phyloP scores from a whole-genome alignment of 495 filamentous ascomycete species.

The Trichoderma parareesei region DNA sequence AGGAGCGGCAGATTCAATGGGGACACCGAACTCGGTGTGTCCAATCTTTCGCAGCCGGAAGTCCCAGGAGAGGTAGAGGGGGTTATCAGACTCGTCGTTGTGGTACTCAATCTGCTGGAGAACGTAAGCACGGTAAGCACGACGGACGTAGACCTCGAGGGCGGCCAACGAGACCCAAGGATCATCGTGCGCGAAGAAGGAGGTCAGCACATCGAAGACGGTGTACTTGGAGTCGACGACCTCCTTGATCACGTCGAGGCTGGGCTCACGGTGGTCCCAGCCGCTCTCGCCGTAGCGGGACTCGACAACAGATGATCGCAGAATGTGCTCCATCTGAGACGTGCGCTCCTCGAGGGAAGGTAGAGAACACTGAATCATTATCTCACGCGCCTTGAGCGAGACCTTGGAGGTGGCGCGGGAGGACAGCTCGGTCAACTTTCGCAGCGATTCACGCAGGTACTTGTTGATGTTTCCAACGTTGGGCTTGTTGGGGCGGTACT shows the following conservation, averaged over 20 bases:
- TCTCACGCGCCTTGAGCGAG: constrained; percentile 89
- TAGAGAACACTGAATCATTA: constrained; percentile 92
- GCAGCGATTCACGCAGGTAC: constrained; percentile 74
- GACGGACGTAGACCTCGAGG: constrained; percentile 90
- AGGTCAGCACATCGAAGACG: constrained; percentile 89
- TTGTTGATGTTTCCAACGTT: constrained; percentile 79
- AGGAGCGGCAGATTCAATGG: constrained; percentile 63
- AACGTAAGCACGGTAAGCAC: constrained; percentile 91
- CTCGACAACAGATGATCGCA: constrained; percentile 93
- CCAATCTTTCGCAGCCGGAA: constrained; percentile 89
- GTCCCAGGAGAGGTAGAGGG: constrained; percentile 86
- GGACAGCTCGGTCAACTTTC: constrained; percentile 86
- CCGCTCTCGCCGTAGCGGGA: constrained; percentile 94
- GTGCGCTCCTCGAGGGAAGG: constrained; percentile 92
- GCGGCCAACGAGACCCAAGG: constrained; percentile 92
- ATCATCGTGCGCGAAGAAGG: constrained; percentile 90
- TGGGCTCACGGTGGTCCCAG: constrained; percentile 92
- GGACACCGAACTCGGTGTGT: constrained; percentile 76
- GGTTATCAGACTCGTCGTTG: constrained; percentile 62
- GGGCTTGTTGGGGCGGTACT: constrained; percentile 92
- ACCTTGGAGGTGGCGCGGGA: constrained; percentile 82
- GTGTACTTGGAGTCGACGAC: constrained; percentile 98
- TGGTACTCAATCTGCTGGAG: constrained; percentile 84
- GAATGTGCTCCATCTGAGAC: constrained; percentile 96
- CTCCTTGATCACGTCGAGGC: constrained; percentile 80